Base-by-base conservation (phyloP, 371 early-diverging fungal species). In the Mucor lusitanicus region DNA sequence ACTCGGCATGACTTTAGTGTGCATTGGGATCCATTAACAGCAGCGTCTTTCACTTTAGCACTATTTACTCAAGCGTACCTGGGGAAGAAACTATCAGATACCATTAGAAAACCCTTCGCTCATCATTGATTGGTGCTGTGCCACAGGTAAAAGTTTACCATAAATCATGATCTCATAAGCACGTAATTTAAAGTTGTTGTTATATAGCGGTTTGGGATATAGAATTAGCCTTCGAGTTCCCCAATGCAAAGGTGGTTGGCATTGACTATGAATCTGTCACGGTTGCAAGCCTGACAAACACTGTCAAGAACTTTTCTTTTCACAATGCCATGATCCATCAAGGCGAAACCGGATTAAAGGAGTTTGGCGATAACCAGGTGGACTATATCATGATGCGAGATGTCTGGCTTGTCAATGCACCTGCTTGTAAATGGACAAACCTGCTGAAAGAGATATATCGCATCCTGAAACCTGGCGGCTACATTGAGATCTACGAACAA, bases 91-190 rank as follows among this genome's bases (percentile, higher is more conserved):
- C 28, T 73, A 72, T 27, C 65, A 66, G 3, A 63, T 75, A 35
- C 71, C 70, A 19, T 37, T 78, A 6, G 25, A 72, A 42, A 50
- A 71, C 17, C 81, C 81, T 32, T 35, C 64, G 2, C 42, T 78
- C 6, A 78, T 81, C 35, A 63, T 81, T 23, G 50, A 81, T 55
- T 78, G 78, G 76, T 76, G 76, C 27, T 81, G 78, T 65, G 75
- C 78, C 12, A 71, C 75, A 68, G 81, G 81, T 27, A n/a, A 64
- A 50, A 3, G 35, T 19, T 1, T 9, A 33, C n/a, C n/a, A 21
- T 46, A 42, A 59, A 2, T 28, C 13, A 59, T 39, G 25, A 35
- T 59, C 39, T 35, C 21, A 57, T 19, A 13, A 35, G 15, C 32
- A 44, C 17, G 30, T 19, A 44, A 44, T 23, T 25, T 13, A 27